Base-by-base conservation (phyloP, 768 basidiomycete genomes). In the Mrakia frigida region DNA sequence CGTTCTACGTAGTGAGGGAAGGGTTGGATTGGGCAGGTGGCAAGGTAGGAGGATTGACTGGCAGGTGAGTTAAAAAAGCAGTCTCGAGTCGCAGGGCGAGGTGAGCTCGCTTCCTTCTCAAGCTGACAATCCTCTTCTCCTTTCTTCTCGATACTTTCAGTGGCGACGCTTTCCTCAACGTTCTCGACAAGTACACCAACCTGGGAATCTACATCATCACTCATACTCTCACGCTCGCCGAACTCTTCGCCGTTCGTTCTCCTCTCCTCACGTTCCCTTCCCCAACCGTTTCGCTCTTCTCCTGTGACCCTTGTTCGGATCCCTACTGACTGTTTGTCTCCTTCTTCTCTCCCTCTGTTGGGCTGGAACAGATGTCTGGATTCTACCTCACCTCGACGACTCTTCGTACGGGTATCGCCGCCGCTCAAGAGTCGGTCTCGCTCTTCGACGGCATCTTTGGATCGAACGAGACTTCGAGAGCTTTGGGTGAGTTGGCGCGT, bases 171-270 rank as follows among this genome's bases (percentile, higher is more conserved):
- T 84, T 83, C 80, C 73, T 84, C 7, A 78, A 79, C 7, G 79
- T 83, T 2, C 79, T 85, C n/a, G 83, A 85, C 77, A 81, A 82
- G 73, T 84, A 83, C 74, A 84, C 84, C 18, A 83, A 84, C 60
- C 78, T 83, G 5, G 84, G 84, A 14, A 82, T 84, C 73, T 84
- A 84, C 78, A 56, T 84, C 59, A 82, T 84, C 35, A 83, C 84
- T 71, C 82, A 83, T 71, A 81, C 82, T 0, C 83, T 84, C 80
- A 82, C 84, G 28, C 80, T 85, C 63, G 84, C 82, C 46, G 84
- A 85, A 70, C 81, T 85, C 21, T 85, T 84, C 78, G 76, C 84
- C 60, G 77, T 74, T 35, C 63, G 77, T 70, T 0, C 52, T 56
- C 25, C 43, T 70, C 60, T 37, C 25, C 53, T 69, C 37, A 18